These are phyloP conservation scores for Curvularia hawaiiensis DNA, from an alignment of 2,329 filamentous ascomycete species.

Conservation along the genomic window DNA sequence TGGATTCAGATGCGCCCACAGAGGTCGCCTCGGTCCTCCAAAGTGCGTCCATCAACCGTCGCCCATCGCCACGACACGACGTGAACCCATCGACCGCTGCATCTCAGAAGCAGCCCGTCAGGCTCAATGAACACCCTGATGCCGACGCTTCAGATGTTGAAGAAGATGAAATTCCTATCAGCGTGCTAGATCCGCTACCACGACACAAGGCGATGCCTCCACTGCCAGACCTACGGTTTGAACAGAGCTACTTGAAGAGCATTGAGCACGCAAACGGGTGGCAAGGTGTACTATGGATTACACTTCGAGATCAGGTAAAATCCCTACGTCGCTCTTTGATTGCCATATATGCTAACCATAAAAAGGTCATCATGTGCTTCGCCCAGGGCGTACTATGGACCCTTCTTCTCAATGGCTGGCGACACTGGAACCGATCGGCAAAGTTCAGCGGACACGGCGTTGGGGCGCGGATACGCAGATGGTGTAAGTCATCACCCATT, in stretches of 20 bases:
- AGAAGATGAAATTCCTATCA: conserved; percentile 72
- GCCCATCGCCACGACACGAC: conserved; percentile 76
- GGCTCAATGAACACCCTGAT: conserved; percentile 42
- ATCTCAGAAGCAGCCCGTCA: conserved; percentile 68
- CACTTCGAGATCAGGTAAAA: conserved; percentile 81
- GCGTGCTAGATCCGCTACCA: conserved; percentile 62
- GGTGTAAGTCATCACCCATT: conserved; percentile 63
- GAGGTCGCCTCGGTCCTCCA: conserved; percentile 82
- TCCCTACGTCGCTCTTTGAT: background rate
- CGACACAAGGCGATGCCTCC: conserved; percentile 69
- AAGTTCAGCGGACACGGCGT: conserved; percentile 76
- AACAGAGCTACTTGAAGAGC: conserved; percentile 96
- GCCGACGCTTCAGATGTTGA: conserved; percentile 56
- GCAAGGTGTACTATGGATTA: conserved; percentile 83
- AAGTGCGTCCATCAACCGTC: conserved; percentile 74
- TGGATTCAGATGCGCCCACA: conserved; percentile 63
- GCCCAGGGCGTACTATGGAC: conserved; percentile 90
- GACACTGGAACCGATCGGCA: conserved; percentile 82
- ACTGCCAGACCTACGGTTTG: conserved; percentile 84
- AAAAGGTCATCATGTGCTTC: conserved; percentile 80
- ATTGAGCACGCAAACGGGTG: conserved; percentile 79
- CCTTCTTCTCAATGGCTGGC: conserved; percentile 83
- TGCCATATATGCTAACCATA: conserved; percentile 3
- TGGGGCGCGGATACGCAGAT: conserved; percentile 79
- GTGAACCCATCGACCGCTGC: conserved; percentile 79